phyloP scores from a whole-genome alignment of 73 alveolate species.

The Stentor roeselii region DNA sequence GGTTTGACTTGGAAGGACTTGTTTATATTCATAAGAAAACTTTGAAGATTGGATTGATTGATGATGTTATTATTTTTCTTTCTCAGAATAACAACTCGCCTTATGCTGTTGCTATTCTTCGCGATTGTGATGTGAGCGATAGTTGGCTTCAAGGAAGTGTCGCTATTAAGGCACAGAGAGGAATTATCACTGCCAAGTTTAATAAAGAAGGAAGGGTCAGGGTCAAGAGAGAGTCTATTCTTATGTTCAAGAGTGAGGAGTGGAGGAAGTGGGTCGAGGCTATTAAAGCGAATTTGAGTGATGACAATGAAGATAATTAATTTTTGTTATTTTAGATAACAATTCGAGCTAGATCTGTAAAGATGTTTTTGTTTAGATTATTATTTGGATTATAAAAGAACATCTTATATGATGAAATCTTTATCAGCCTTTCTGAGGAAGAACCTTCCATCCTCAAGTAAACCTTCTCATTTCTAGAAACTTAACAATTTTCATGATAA shows the following conservation, averaged over 20 bases:
- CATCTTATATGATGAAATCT: no score
- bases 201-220: conserved; percentile 7
- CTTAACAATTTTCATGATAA: no score
- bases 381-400: no score
- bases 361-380: no score
- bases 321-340: no score
- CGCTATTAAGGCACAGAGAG: background rate
- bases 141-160: conserved; percentile 9
- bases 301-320: no score
- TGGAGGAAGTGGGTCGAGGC: conserved; percentile 8
- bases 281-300: no score
- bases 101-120: background rate
- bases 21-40: background rate
- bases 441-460: no score
- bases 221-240: background rate
- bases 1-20: background rate
- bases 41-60: background rate
- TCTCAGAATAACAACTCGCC: background rate
- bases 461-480: no score
- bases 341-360: no score
- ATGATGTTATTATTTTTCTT: background rate
- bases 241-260: conserved; percentile 5
- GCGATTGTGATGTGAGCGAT: background rate
- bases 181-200: conserved; percentile 11
- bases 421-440: no score